Percentiles rank a stretch among this genome's conserved stretches.
phyloP scores from a whole-genome alignment of 2,329 filamentous ascomycete species.

The Stagonosporopsis cucurbitacearum region DNA sequence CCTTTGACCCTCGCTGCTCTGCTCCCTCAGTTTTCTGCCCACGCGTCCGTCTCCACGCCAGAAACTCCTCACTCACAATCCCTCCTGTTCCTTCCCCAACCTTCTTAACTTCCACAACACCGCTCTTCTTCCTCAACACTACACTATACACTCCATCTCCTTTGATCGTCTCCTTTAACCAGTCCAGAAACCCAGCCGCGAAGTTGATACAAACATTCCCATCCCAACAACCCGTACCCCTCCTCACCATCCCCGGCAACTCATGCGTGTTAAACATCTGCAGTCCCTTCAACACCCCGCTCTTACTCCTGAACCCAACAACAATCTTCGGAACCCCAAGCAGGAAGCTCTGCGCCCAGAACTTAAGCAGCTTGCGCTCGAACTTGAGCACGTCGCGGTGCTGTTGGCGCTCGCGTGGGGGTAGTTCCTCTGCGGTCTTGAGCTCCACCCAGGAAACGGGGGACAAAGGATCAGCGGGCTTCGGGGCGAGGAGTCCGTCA shows the following conservation, averaged over 20 bases:
- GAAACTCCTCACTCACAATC: constrained; percentile 79
- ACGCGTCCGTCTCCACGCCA: constrained; percentile 71
- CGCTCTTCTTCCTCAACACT: constrained; percentile 66
- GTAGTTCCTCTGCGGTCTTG: constrained; percentile 82
- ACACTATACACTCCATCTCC: constrained; percentile 84
- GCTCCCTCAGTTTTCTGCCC: background rate
- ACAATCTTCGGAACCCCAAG: constrained; percentile 91
- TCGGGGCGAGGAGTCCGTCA: constrained; percentile 67
- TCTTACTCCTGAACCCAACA: constrained; percentile 80
- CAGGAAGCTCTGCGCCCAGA: constrained; percentile 96
- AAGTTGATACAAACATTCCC: constrained; percentile 95
- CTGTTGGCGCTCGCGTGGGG: constrained; percentile 51
- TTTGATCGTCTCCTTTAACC: constrained; percentile 68
- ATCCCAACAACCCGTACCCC: constrained; percentile 78
- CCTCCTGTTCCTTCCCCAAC: constrained; percentile 77
- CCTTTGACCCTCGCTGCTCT: background rate
- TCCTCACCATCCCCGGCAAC: constrained; percentile 78
- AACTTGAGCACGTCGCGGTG: constrained; percentile 75
- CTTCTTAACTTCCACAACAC: constrained; percentile 74
- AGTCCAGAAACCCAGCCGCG: constrained; percentile 76
- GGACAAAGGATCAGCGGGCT: constrained; percentile 21
- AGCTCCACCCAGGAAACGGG: constrained; percentile 91
- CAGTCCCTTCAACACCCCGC: constrained; percentile 73
- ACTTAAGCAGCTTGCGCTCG: constrained; percentile 89
- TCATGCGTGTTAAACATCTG: constrained; percentile 80